Evolutionary conservation across 805 yeast genomes (phyloP), one percentile per base, ranked within the genome.

Genomic region (Ogataea dorogensis): DNA sequence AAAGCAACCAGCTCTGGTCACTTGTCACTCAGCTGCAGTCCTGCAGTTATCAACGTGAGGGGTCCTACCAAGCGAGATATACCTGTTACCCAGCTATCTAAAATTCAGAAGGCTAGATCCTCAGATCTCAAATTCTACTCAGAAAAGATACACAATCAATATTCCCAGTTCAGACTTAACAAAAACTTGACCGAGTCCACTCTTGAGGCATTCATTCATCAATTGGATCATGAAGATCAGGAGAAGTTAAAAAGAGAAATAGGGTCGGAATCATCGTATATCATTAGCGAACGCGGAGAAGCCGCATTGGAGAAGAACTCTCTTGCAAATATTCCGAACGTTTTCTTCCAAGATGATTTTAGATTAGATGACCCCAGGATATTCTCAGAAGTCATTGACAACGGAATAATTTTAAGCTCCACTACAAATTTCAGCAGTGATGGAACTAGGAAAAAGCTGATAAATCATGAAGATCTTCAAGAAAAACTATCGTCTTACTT

Each of bases 281-380:
- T 42, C 17, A 25, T 35, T 5, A 25, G 31, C 10, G 57, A 56
- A 17, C 44, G 49, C 31, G 53, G 47, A 22, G 53, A 56, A 28
- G 47, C 43, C 14, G 44, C 39, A 11, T 18, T 50, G 16, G 61
- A 49, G 20, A 28, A 45, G 6, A 56, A 57, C 20, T 51, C 60
- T 7, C 42, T 77, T 30, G 47, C 61, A 6, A 56, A 68, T 41
- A 74, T 93, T 5, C 98, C 98, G 0, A 59, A 65, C 2, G 75
- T 86, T 1, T 93, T 75, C 50, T 79, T 82, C 44, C 74, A 73
- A 17, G 66, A 73, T 6, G 73, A 78, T 25, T 93, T 93, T 61
- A 70, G 86, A 45, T 67, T 93, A 24, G 97, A 93, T 50, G 87
- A 93, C 55, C 96, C 96, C 5, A 70, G 96, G 38, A 71, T 81